These are phyloP conservation scores for Stephanodiscus triporus DNA, from an alignment of 108 stramenopile species.

Conservation along the genomic window DNA sequence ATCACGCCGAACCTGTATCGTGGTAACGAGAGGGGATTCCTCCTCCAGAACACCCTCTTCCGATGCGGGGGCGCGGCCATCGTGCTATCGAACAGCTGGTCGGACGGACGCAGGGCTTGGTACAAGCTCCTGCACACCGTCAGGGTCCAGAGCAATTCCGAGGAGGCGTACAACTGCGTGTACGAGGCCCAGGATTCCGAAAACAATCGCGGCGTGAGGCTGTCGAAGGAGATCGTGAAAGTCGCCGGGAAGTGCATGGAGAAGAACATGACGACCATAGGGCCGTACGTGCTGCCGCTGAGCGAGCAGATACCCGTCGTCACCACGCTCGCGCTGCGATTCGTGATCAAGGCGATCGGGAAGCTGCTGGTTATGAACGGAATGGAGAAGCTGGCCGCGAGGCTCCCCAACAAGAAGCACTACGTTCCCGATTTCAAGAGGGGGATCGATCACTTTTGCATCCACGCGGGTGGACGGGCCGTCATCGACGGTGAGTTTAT, in stretches of 20 bases:
- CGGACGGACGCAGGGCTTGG: constrained; percentile 93
- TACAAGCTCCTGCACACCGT: constrained; percentile 98
- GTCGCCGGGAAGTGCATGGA: constrained; percentile 97
- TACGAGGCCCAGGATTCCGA: constrained; percentile 92
- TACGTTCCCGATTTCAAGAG: constrained; percentile 98
- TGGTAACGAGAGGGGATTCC: constrained; percentile 94
- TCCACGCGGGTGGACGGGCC: constrained; percentile 97
- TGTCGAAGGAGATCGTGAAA: constrained; percentile 97
- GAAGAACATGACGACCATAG: constrained; percentile 95
- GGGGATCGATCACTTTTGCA: constrained; percentile 97
- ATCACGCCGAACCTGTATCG: constrained; percentile 97
- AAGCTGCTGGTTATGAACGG: constrained; percentile 51
- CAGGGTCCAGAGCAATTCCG: constrained; percentile 89
- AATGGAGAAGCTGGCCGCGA: constrained; percentile 57
- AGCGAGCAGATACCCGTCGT: constrained; percentile 93
- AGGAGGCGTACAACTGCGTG: constrained; percentile 91
- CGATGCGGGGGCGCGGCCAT: constrained; percentile 98
- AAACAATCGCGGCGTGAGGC: constrained; percentile 85
- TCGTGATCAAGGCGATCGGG: constrained; percentile 55
- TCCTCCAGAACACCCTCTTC: constrained; percentile 98
- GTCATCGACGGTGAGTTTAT: constrained; percentile 90
- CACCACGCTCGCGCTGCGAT: constrained; percentile 55
- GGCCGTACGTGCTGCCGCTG: constrained; percentile 92
- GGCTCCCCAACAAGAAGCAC: constrained; percentile 64
- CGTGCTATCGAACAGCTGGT: constrained; percentile 93